Conservation (phyloP, 768 basidiomycete genomes). For the Leccinum boreale region DNA sequence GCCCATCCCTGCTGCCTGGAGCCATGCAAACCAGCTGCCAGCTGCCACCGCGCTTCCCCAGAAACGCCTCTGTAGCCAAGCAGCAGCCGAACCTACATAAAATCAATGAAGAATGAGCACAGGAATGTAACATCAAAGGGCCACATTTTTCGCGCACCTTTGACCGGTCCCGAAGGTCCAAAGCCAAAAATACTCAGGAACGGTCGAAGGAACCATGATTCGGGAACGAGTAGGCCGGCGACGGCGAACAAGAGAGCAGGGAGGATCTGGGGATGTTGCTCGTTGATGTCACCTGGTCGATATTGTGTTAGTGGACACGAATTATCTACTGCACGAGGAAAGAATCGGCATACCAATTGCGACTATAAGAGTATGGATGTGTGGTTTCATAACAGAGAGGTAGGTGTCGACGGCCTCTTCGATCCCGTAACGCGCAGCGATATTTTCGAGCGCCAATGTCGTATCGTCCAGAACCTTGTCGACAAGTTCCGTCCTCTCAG, state of each 20-base stretch:
- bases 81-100: constrained; percentile 6
- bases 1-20: constrained; percentile 16
- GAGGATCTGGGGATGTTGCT: constrained; percentile 8
- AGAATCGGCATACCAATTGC: constrained; percentile 4
- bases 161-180: constrained; percentile 11
- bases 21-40: constrained; percentile 11
- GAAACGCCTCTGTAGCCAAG: constrained; percentile 5
- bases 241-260: constrained; percentile 2
- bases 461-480: constrained; percentile 8
- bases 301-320: neutral
- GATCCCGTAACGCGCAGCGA: constrained; percentile 4
- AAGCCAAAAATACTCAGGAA: constrained; percentile 14
- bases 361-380: constrained; percentile 4
- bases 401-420: constrained; percentile 4
- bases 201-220: constrained; percentile 15
- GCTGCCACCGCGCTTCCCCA: constrained; percentile 3
- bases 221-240: constrained; percentile 4
- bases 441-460: neutral
- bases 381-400: constrained; percentile 3
- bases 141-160: constrained; percentile 2
- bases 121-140: too few species aligned
- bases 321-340: neutral
- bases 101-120: too few species aligned
- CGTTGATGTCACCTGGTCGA: constrained; percentile 11
- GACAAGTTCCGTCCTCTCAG: constrained; percentile 1